Base-by-base conservation (phyloP, 352 stramenopile species). In the Phytophthora parvispora region DNA sequence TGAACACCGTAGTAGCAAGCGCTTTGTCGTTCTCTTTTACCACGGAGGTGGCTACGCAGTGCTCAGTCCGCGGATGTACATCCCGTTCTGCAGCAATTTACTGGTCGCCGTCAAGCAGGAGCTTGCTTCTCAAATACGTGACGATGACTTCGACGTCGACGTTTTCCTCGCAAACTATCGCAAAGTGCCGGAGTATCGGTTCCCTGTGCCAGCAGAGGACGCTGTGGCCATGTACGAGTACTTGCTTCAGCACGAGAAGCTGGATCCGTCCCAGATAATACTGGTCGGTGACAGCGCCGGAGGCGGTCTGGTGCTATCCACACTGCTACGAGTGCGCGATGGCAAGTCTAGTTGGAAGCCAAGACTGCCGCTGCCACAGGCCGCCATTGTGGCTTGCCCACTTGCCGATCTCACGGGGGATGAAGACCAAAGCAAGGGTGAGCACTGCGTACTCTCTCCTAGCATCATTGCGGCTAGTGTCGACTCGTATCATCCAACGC, bases 11-110 rank as follows among this genome's bases (percentile, higher is more conserved):
- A 43, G 49, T 13, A 22, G 22, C 15, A 80, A 74, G 25, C 48
- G 72, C 28, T 38, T 64, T 1, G 74, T 86, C 18, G 71, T 91
- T 42, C 70, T 91, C 20, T 90, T 81, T 59, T 83, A 68, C 64
- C 81, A 91, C 55, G 83, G 83, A 40, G 83, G 81, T 2, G 81
- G 74, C 16, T 90, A 84, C 55, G 67, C 75, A 0, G 56, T 90
- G 18, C 60, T 80, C 8, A 82, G 69, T 61, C 81, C 83, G 10
- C 60, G 61, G 2, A 67, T 84, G 59, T 87, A 86, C 60, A 73
- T 75, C 25, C 45, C 40, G 4, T 75, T 83, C 47, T 75, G 61
- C 31, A 74, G 67, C 15, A 31, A 64, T 6, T 59, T 87, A 27
- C 52, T 47, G 20, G 48, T 57, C 0, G 56, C 66, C 25, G 59